Conservation (phyloP, 345 rosid genomes). For the Pistacia vera region DNA sequence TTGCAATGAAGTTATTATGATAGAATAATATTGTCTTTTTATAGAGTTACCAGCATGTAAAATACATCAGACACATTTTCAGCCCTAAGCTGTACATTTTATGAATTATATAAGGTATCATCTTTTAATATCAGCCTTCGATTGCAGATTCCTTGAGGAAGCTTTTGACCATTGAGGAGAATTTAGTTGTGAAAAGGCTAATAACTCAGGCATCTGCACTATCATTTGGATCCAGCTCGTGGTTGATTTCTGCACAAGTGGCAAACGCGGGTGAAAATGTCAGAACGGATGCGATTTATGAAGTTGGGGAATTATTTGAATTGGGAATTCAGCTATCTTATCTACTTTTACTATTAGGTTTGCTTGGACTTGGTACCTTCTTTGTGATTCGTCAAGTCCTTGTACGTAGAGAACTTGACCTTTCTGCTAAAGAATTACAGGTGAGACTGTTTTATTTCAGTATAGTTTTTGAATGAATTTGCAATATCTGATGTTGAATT, state of each 20-base stretch:
- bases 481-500: not conserved
- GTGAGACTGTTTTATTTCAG: conserved; percentile 29
- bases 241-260: conserved; percentile 52
- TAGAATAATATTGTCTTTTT: not conserved
- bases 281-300: conserved; percentile 52
- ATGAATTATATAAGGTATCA: not conserved
- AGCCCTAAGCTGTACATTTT: not conserved
- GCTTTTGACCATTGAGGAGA: conserved; percentile 32
- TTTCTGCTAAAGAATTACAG: conserved; percentile 96
- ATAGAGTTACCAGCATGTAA: not conserved
- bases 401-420: conserved; percentile 96
- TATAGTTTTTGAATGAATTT: not conserved
- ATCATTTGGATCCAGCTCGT: conserved; percentile 51
- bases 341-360: conserved; percentile 69
- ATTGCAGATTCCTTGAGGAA: conserved; percentile 47
- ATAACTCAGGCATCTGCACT: conserved; percentile 37
- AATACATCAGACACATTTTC: not conserved
- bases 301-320: conserved; percentile 81
- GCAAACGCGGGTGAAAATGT: conserved; percentile 63
- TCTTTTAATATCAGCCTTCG: not conserved
- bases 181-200: conserved; percentile 41
- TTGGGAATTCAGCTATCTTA: conserved; percentile 91
- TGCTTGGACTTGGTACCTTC: conserved; percentile 88
- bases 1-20: not conserved
- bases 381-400: conserved; percentile 94